A percentile compares a stretch with the other conserved stretches of the same genome.
Evolutionary conservation across 352 stramenopile genomes (phyloP).

Genomic region (Phytophthora meadii): DNA sequence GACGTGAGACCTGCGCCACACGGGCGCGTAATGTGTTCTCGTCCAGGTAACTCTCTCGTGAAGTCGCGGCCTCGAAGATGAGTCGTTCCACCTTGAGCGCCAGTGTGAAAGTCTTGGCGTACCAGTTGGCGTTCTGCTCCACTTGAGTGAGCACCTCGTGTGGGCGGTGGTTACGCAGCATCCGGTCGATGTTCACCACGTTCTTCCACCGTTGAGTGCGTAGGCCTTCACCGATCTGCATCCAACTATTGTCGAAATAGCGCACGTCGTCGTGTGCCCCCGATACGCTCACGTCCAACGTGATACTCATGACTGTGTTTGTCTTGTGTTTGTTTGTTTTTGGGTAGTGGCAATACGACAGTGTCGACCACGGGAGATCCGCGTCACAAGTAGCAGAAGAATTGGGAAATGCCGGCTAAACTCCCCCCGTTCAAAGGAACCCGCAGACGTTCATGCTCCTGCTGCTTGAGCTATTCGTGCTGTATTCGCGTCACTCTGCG

Average conservation of each 20-base stretch:
- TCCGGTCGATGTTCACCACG: constrained; percentile 66
- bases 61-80: constrained; percentile 63
- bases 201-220: constrained; percentile 54
- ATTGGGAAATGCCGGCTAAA: constrained; percentile 12
- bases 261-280: constrained; percentile 19
- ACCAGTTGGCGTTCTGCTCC: constrained; percentile 69
- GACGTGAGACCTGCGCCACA: constrained; percentile 60
- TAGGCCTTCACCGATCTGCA: constrained; percentile 34
- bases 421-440: constrained; percentile 18
- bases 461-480: constrained; percentile 16
- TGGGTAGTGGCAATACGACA: not conserved
- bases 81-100: constrained; percentile 76
- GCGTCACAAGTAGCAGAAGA: constrained; percentile 7
- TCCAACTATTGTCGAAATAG: constrained; percentile 31
- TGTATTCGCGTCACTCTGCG: constrained; percentile 8
- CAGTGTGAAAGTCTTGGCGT: constrained; percentile 69
- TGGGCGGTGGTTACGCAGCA: constrained; percentile 65
- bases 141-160: constrained; percentile 73
- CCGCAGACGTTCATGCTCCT: constrained; percentile 1
- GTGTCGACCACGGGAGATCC: not conserved
- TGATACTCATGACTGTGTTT: constrained; percentile 10
- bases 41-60: constrained; percentile 71
- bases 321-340: not conserved
- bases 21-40: constrained; percentile 59
- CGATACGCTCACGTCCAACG: not conserved